Conservation (phyloP, 148 eudicot genomes). For the Salicornia ramosissima region DNA sequence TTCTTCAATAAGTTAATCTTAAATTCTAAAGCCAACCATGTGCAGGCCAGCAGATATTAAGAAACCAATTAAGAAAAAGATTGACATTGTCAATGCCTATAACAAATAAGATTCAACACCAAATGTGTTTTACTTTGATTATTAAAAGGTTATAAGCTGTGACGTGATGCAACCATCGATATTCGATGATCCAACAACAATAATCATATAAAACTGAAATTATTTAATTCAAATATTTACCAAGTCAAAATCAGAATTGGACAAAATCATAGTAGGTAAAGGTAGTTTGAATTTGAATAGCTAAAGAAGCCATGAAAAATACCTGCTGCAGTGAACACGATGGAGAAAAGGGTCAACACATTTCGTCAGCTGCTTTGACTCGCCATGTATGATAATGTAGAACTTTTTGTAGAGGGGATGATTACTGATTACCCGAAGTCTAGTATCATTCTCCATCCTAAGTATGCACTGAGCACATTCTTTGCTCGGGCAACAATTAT, state of each 20-base stretch:
- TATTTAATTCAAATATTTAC: not conserved
- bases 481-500: too few relatives aligned
- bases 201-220: not conserved
- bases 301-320: too few relatives aligned
- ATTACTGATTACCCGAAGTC: too few relatives aligned
- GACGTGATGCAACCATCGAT: not conserved
- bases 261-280: too few relatives aligned
- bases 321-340: too few relatives aligned
- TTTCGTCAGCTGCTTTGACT: too few relatives aligned
- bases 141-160: not conserved
- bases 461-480: too few relatives aligned
- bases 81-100: constrained; percentile 13
- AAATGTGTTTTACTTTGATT: constrained; percentile 16
- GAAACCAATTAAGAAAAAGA: not conserved
- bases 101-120: not conserved
- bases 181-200: not conserved
- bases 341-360: too few relatives aligned
- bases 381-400: too few relatives aligned
- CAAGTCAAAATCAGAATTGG: too few relatives aligned
- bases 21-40: constrained; percentile 10
- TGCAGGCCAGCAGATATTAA: not conserved
- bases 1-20: not conserved
- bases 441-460: too few relatives aligned
- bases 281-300: not conserved
- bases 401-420: too few relatives aligned